These are phyloP conservation scores for Capsicum pubescens DNA, from an alignment of 257 asterid species.

Conservation along the genomic window DNA sequence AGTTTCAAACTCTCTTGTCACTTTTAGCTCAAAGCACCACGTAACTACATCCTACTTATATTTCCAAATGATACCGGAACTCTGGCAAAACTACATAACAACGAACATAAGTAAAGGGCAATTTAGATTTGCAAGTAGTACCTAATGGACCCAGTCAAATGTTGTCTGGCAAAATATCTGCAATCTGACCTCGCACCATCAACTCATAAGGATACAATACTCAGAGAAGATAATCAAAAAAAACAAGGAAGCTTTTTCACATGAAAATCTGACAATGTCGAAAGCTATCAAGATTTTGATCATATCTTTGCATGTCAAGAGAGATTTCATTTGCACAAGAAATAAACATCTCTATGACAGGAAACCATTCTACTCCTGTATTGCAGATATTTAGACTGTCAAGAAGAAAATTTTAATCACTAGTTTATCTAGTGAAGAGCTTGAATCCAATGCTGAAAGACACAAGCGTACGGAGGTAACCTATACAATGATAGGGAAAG, in stretches of 20 bases:
- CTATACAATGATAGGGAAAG: constrained; percentile 35
- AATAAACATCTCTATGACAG: neutral
- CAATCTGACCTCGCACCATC: neutral
- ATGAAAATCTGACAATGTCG: neutral
- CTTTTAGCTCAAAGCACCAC: neutral
- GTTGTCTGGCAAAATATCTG: neutral
- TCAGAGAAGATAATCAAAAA: neutral
- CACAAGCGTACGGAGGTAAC: constrained; percentile 34
- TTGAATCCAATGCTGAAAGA: constrained; percentile 28
- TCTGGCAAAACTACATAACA: neutral
- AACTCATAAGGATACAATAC: neutral
- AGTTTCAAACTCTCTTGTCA: too few relatives aligned
- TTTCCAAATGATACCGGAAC: neutral
- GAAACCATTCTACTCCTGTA: constrained; percentile 25
- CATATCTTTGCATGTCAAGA: neutral
- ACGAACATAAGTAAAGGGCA: neutral
- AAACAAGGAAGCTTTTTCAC: neutral
- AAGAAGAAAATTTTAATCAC: neutral
- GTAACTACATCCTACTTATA: neutral
- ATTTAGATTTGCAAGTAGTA: neutral
- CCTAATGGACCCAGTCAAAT: neutral
- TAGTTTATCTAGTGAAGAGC: constrained; percentile 23
- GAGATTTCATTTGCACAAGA: constrained; percentile 27
- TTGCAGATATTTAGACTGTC: neutral
- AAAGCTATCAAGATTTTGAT: neutral